phyloP scores from a whole-genome alignment of 441 rosid genomes.

The Adansonia rubrostipa region DNA sequence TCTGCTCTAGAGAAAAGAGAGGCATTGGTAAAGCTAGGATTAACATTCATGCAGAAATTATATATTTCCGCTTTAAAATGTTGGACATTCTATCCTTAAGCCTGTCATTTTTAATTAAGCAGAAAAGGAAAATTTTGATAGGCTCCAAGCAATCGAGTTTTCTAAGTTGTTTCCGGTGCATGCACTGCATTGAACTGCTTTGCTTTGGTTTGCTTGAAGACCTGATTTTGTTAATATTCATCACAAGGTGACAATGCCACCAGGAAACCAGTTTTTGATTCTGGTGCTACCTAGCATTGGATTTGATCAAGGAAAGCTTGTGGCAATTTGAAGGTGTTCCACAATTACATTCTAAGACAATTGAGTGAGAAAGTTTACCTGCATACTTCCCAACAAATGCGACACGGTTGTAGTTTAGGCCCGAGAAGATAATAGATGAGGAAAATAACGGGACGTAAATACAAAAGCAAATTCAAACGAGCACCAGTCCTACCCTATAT shows the following conservation, averaged over 20 bases:
- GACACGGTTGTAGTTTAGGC: constrained; percentile 51
- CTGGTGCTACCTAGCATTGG: not conserved
- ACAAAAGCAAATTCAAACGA: constrained; percentile 39
- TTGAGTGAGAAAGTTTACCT: constrained; percentile 44
- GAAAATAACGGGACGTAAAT: constrained; percentile 41
- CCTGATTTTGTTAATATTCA: not conserved
- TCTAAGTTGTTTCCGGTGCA: not conserved
- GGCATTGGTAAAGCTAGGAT: too few species aligned
- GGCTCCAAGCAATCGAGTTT: too few species aligned
- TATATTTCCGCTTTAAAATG: too few species aligned
- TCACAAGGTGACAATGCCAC: not conserved
- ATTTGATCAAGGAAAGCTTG: not conserved
- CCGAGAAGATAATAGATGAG: constrained; percentile 25
- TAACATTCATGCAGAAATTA: too few species aligned
- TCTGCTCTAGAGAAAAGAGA: constrained; percentile 62
- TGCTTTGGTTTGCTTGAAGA: not conserved
- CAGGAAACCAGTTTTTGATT: not conserved
- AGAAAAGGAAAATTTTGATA: not conserved
- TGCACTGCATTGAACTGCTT: not conserved
- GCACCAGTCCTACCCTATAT: constrained; percentile 36
- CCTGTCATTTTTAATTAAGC: not conserved
- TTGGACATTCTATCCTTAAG: not conserved
- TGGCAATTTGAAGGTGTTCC: not conserved
- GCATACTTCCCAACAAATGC: constrained; percentile 82
- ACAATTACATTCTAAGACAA: not conserved